Percentiles rank a stretch among this genome's conserved stretches.
These are phyloP conservation scores for Quercus bicolor DNA, from an alignment of 306 rosid genomes.

Conservation along the genomic window DNA sequence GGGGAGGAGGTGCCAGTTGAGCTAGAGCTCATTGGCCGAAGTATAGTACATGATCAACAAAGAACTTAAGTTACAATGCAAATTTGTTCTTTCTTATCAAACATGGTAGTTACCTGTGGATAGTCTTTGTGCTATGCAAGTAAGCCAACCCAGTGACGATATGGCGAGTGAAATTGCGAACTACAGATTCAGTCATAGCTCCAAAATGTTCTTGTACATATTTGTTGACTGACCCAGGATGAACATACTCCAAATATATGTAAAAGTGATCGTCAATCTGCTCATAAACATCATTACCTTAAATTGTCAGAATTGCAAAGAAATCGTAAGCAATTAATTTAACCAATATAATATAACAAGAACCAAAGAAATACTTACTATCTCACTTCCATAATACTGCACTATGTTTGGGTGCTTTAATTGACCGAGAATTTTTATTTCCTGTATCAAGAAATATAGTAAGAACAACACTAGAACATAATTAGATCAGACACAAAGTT, in stretches of 20 bases:
- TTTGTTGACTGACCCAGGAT: slow-evolving; percentile 91
- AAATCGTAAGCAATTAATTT: slow-evolving; percentile 2
- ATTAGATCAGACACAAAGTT: neutral
- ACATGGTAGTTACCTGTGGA: slow-evolving; percentile 58
- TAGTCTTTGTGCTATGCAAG: slow-evolving; percentile 85
- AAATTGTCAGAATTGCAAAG: slow-evolving; percentile 1
- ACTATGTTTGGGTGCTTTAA: slow-evolving; percentile 86
- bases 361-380: slow-evolving; percentile 43
- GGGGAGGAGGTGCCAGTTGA: too few species aligned
- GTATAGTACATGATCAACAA: neutral
- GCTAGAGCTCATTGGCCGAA: neutral
- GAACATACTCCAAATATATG: slow-evolving; percentile 86
- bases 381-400: slow-evolving; percentile 81
- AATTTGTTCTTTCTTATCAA: neutral
- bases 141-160: slow-evolving; percentile 90
- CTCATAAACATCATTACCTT: neutral
- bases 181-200: slow-evolving; percentile 88
- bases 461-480: slow-evolving; percentile 21
- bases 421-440: slow-evolving; percentile 69
- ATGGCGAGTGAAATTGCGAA: slow-evolving; percentile 89
- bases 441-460: slow-evolving; percentile 50
- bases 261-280: slow-evolving; percentile 78
- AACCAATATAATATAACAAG: slow-evolving; percentile 13
- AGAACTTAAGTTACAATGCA: neutral
- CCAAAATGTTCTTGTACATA: slow-evolving; percentile 92